phyloP scores from a whole-genome alignment of 345 rosid species.

The Firmiana major region DNA sequence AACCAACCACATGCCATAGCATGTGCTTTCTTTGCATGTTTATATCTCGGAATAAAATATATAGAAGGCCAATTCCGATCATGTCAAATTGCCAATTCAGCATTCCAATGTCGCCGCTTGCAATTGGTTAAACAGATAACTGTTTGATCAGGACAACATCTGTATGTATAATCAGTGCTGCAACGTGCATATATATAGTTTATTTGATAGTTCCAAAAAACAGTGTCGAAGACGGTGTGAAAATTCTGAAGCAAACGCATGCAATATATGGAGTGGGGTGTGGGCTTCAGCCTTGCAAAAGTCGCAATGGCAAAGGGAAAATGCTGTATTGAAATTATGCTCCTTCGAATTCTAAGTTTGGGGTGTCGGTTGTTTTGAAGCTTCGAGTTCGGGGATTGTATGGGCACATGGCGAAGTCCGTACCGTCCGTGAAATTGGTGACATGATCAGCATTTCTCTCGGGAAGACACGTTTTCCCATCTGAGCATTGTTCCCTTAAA shows the following conservation, averaged over 20 bases:
- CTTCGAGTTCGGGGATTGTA: not conserved
- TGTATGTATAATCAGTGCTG: not conserved
- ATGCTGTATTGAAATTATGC: too few relatives aligned
- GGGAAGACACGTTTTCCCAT: slow-evolving; percentile 6
- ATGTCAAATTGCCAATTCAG: not conserved
- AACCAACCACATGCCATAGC: not conserved
- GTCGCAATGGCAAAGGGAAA: not conserved
- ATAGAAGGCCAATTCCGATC: not conserved
- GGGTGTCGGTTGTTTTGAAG: not conserved
- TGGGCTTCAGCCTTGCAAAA: not conserved
- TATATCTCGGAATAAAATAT: not conserved
- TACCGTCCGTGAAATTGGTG: not conserved
- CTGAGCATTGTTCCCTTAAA: not conserved
- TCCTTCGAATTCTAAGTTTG: not conserved
- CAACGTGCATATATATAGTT: too few relatives aligned
- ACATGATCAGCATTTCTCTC: not conserved
- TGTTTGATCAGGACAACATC: not conserved
- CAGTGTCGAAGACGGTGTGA: not conserved
- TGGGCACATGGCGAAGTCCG: not conserved
- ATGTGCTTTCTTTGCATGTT: not conserved
- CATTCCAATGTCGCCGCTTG: not conserved
- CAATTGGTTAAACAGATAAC: not conserved
- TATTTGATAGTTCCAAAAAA: not conserved
- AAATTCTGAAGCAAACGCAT: too few relatives aligned
- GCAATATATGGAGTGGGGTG: not conserved